Percentiles rank a stretch among this genome's conserved stretches.
Evolutionary conservation across 2,329 filamentous ascomycete genomes (phyloP).

Genomic region (Aspergillus fischeri): DNA sequence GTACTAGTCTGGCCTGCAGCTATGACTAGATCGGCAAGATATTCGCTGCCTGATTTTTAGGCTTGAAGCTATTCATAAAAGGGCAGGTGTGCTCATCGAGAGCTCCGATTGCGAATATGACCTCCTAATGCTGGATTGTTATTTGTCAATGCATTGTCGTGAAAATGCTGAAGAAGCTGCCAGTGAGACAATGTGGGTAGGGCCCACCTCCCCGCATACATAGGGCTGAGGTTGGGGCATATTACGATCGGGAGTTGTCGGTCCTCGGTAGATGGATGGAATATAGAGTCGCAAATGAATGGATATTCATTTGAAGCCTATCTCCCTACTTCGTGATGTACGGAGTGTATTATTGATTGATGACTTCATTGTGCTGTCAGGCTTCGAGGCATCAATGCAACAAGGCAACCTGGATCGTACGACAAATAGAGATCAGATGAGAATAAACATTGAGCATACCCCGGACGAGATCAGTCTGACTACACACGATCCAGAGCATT

Average conservation of each 20-base stretch:
- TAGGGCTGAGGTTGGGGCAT: slow-evolving; percentile 8
- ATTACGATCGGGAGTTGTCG: neutral
- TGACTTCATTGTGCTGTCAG: neutral
- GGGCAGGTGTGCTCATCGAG: neutral
- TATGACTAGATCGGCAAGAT: neutral
- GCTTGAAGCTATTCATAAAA: neutral
- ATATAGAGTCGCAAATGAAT: neutral
- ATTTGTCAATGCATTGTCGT: neutral
- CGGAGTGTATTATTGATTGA: neutral
- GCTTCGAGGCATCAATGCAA: neutral
- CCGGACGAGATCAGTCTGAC: neutral
- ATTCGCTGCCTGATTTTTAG: neutral
- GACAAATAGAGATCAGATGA: neutral
- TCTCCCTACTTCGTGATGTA: too few relatives aligned
- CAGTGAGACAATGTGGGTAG: slow-evolving; percentile 1
- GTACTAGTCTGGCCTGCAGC: neutral
- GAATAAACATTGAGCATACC: neutral
- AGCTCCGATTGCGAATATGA: slow-evolving; percentile 1
- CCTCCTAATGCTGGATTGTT: neutral
- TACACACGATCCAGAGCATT: neutral
- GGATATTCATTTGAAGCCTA: neutral
- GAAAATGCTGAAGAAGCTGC: neutral
- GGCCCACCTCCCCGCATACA: slow-evolving; percentile 9
- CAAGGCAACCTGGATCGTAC: too few relatives aligned
- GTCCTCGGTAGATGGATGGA: neutral